Evolutionary conservation across 805 yeast species (phyloP).

Genomic region (Nakazawaea ernobii): DNA sequence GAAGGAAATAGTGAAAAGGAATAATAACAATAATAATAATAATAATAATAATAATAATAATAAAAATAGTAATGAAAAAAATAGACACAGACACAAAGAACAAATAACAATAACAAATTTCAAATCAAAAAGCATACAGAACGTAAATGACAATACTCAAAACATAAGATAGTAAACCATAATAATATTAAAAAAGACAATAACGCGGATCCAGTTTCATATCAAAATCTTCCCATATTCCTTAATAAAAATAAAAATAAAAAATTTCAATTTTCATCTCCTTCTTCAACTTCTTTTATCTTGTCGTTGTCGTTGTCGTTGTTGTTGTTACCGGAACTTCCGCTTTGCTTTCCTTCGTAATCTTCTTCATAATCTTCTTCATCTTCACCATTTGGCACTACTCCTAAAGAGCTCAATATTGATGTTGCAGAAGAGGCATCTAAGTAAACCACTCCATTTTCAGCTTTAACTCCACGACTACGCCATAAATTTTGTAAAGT

Average conservation of each 20-base stretch:
- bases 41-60: background rate
- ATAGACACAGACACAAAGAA: background rate
- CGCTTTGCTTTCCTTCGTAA: slow-evolving; percentile 16
- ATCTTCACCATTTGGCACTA: slow-evolving; percentile 26
- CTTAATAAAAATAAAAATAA: too few species aligned
- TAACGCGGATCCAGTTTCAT: background rate
- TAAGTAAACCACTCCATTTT: slow-evolving; percentile 60
- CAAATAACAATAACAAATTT: slow-evolving; percentile 3
- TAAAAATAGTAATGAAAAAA: background rate
- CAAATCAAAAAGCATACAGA: background rate
- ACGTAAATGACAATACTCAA: background rate
- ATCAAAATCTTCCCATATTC: too few species aligned
- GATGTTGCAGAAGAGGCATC: slow-evolving; percentile 59
- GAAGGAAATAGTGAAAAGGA: too few species aligned
- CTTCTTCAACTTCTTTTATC: slow-evolving; percentile 2
- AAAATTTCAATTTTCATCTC: too few species aligned
- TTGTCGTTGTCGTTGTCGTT: slow-evolving; percentile 20
- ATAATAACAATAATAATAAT: background rate
- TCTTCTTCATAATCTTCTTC: slow-evolving; percentile 18
- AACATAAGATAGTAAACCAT: background rate
- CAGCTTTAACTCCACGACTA: slow-evolving; percentile 42
- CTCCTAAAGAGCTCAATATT: slow-evolving; percentile 48
- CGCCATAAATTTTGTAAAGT: slow-evolving; percentile 36
- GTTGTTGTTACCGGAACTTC: too few species aligned
- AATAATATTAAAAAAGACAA: background rate